Conservation (phyloP, 1,284 basidiomycete species). For the Cutaneotrichosporon cyanovorans region DNA sequence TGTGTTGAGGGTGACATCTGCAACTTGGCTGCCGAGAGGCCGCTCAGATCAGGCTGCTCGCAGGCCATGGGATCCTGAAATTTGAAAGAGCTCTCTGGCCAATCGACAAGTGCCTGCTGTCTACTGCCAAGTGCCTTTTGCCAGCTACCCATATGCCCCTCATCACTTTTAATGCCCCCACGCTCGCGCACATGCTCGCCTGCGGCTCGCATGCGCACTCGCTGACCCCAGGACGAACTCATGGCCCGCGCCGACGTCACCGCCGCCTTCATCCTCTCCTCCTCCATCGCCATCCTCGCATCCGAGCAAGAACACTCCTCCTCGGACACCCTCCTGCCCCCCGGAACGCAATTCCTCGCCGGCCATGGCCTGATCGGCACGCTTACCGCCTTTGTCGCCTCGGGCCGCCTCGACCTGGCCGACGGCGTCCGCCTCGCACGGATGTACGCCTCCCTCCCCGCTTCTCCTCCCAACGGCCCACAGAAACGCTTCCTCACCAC, state of each 20-base stretch:
- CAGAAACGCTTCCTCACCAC: slow-evolving; percentile 31
- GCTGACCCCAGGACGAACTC: slow-evolving; percentile 34
- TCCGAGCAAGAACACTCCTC: slow-evolving; percentile 35
- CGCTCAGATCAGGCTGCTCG: too few relatives aligned
- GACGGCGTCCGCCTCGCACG: slow-evolving; percentile 39
- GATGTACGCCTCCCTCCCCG: slow-evolving; percentile 36
- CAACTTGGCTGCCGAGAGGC: too few relatives aligned
- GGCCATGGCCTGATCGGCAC: slow-evolving; percentile 46
- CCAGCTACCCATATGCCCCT: too few relatives aligned
- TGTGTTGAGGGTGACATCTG: too few relatives aligned
- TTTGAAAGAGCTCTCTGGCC: too few relatives aligned
- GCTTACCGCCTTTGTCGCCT: slow-evolving; percentile 40
- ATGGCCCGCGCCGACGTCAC: slow-evolving; percentile 43
- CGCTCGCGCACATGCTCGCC: too few relatives aligned
- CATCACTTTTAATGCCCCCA: too few relatives aligned
- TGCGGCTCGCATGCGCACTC: too few relatives aligned
- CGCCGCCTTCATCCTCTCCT: slow-evolving; percentile 42
- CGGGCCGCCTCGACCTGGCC: slow-evolving; percentile 37
- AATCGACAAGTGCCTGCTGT: too few relatives aligned
- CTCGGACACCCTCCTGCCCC: slow-evolving; percentile 29
- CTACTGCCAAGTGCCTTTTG: too few relatives aligned
- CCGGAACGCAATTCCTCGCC: slow-evolving; percentile 36
- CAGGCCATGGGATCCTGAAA: too few relatives aligned
- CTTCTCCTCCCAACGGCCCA: slow-evolving; percentile 19
- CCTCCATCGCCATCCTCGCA: slow-evolving; percentile 42